Conservation (phyloP, 805 yeast species). For the Suhomyces sp. region DNA sequence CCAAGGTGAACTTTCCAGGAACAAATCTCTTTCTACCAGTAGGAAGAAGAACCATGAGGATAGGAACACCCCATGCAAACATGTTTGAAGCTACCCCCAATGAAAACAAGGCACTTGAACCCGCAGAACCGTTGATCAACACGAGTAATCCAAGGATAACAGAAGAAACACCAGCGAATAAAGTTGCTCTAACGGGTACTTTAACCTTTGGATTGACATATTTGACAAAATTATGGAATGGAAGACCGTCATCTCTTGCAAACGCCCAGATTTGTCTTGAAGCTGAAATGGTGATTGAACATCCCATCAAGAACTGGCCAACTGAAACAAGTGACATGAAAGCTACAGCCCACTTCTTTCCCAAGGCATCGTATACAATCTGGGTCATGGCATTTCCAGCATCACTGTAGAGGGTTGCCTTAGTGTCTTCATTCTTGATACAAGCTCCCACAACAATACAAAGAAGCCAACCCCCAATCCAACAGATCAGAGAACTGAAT, state of each 20-base stretch:
- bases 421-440: slow-evolving; percentile 46
- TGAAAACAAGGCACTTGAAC: slow-evolving; percentile 62
- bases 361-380: slow-evolving; percentile 59
- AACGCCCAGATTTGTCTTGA: slow-evolving; percentile 76
- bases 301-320: slow-evolving; percentile 68
- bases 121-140: slow-evolving; percentile 58
- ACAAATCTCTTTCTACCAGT: slow-evolving; percentile 49
- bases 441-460: slow-evolving; percentile 55
- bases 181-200: slow-evolving; percentile 68
- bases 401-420: slow-evolving; percentile 39
- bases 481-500: slow-evolving; percentile 55
- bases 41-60: slow-evolving; percentile 48
- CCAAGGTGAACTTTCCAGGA: slow-evolving; percentile 70
- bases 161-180: slow-evolving; percentile 52
- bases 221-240: slow-evolving; percentile 53
- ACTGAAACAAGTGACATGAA: slow-evolving; percentile 57
- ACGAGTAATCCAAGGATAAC: slow-evolving; percentile 56
- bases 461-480: slow-evolving; percentile 57
- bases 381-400: slow-evolving; percentile 69
- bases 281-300: slow-evolving; percentile 59
- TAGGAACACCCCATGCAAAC: slow-evolving; percentile 63
- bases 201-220: slow-evolving; percentile 53
- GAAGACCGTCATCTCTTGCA: slow-evolving; percentile 75
- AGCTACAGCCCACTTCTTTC: slow-evolving; percentile 63
- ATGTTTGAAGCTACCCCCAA: slow-evolving; percentile 62